These are phyloP conservation scores for Aegle marmelos DNA, from an alignment of 345 rosid genomes.

Conservation along the genomic window DNA sequence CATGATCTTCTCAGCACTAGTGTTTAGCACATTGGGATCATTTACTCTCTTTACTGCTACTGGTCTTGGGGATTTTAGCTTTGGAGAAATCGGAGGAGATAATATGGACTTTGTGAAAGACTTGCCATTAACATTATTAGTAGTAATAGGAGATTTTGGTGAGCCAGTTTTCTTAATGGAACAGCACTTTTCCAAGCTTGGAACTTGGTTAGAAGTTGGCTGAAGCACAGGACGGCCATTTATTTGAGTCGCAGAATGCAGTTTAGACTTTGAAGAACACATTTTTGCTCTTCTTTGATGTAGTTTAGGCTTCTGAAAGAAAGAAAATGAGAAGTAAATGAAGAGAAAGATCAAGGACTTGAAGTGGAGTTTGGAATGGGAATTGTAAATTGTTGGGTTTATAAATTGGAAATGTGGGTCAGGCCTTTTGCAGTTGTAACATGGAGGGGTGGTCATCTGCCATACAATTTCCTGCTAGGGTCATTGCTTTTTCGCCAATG, in stretches of 20 bases:
- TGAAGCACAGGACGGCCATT: conserved; percentile 68
- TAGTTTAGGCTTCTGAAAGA: conserved; percentile 1
- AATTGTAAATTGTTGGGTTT: background rate
- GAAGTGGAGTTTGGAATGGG: conserved; percentile 6
- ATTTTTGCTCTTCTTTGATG: conserved; percentile 23
- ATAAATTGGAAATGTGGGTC: conserved; percentile 31
- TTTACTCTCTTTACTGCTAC: conserved; percentile 27
- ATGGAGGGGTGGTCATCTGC: conserved; percentile 37
- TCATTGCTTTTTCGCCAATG: conserved; percentile 13
- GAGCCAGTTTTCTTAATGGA: conserved; percentile 40
- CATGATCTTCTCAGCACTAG: conserved; percentile 32
- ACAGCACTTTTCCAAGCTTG: conserved; percentile 35
- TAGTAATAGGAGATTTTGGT: conserved; percentile 30
- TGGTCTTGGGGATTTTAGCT: conserved; percentile 35
- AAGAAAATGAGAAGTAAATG: background rate
- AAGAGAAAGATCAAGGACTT: conserved; percentile 5
- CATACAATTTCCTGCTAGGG: conserved; percentile 27
- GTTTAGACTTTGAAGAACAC: conserved; percentile 57
- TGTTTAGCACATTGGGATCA: conserved; percentile 16
- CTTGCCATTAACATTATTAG: background rate
- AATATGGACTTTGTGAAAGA: conserved; percentile 27
- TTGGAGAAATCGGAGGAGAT: conserved; percentile 66
- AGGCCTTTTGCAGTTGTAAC: conserved; percentile 21
- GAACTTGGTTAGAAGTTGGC: conserved; percentile 61
- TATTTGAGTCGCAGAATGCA: conserved; percentile 20